A percentile compares a stretch with the other conserved stretches of the same genome.
Conservation (phyloP, 345 rosid species). For the Salix udensis region DNA sequence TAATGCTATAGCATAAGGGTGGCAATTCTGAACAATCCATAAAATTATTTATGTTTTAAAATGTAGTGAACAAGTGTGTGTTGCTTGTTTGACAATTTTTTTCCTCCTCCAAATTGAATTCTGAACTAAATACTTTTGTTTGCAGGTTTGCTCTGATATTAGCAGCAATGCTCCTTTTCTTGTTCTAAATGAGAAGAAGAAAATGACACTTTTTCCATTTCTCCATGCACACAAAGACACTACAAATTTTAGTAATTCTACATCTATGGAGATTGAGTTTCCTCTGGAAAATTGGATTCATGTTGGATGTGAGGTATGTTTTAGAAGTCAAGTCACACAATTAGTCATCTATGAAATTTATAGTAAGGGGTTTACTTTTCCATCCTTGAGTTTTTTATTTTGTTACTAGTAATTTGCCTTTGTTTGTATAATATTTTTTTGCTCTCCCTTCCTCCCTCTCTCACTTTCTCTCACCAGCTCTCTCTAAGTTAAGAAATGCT, state of each 20-base stretch:
- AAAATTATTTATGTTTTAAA: background rate
- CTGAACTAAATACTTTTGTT: conserved; percentile 7
- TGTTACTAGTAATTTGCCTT: background rate
- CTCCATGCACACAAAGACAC: conserved; percentile 31
- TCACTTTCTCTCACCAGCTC: background rate
- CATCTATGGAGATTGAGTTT: conserved; percentile 37
- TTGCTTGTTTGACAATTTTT: background rate
- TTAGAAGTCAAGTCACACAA: background rate
- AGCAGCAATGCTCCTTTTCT: conserved; percentile 57
- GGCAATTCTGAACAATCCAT: background rate
- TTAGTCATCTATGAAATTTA: background rate
- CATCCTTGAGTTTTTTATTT: background rate
- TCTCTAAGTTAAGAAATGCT: conserved; percentile 3
- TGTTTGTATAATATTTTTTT: background rate
- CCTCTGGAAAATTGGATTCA: conserved; percentile 67
- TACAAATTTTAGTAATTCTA: conserved; percentile 36
- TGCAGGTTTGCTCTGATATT: conserved; percentile 46
- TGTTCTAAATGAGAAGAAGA: conserved; percentile 57
- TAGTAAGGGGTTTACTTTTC: background rate
- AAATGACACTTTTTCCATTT: conserved; percentile 48
- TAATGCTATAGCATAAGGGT: background rate
- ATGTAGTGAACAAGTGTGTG: background rate
- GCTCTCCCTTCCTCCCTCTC: background rate
- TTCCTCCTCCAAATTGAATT: background rate
- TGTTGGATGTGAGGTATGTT: conserved; percentile 67